Evolutionary conservation across 306 rosid species (phyloP).

Genomic region (Rosa rugosa): DNA sequence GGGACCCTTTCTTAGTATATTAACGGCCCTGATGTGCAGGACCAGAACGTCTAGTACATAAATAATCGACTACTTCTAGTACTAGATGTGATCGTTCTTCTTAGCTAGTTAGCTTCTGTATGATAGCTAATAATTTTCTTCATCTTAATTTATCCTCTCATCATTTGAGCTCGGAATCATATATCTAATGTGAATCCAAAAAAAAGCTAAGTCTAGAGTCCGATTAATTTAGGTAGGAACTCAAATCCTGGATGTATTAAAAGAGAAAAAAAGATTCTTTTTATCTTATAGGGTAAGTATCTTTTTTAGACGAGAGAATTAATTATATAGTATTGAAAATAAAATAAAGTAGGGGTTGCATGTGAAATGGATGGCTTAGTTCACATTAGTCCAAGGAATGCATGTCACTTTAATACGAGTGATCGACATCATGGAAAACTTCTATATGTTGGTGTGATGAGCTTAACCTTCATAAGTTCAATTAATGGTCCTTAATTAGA

Average conservation of each 20-base stretch:
- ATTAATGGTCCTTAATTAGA: slow-evolving; percentile 6
- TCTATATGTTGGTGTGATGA: neutral
- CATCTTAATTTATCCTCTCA: neutral
- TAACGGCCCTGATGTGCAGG: neutral
- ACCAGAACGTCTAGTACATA: neutral
- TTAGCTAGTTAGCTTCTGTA: neutral
- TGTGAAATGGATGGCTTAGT: neutral
- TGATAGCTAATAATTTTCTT: neutral
- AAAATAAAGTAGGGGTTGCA: no score
- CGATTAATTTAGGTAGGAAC: no score
- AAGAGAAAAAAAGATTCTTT: no score
- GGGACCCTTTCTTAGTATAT: neutral
- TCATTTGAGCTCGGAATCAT: neutral
- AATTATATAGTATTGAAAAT: neutral
- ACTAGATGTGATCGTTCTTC: neutral
- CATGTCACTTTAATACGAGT: neutral
- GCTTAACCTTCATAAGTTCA: neutral
- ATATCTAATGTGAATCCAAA: neutral
- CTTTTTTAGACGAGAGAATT: neutral
- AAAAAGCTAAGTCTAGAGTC: neutral
- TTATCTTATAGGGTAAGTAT: no score
- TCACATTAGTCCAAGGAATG: neutral
- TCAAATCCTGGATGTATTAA: no score
- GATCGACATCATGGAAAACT: neutral
- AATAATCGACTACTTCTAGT: neutral